Conservation (phyloP, 805 yeast species). For the Hanseniaspora lindneri region DNA sequence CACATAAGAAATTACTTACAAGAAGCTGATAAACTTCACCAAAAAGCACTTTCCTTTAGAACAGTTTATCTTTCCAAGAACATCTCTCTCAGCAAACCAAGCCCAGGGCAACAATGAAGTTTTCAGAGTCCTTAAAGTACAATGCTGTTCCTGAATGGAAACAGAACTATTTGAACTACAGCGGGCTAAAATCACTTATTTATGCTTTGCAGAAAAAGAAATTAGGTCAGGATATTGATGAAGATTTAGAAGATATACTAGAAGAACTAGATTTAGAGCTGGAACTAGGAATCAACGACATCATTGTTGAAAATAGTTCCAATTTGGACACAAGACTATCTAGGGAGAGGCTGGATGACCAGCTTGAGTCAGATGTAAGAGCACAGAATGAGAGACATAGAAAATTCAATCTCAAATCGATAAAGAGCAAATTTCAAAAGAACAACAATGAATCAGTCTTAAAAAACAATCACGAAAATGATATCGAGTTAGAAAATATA, state of each 20-base stretch:
- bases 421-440: background rate
- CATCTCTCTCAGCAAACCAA: too few relatives aligned
- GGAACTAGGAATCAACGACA: conserved; percentile 13
- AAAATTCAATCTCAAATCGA: background rate
- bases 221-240: conserved; percentile 18
- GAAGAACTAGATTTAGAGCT: conserved; percentile 11
- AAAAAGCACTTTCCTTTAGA: too few relatives aligned
- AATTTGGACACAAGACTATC: conserved; percentile 8
- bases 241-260: conserved; percentile 14
- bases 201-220: conserved; percentile 41
- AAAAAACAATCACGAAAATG: background rate
- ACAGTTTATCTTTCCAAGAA: too few relatives aligned
- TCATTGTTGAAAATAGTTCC: conserved; percentile 12
- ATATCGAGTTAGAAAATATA: background rate
- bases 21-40: too few relatives aligned
- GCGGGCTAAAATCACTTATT: conserved; percentile 43
- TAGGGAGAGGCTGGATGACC: background rate
- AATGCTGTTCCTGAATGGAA: conserved; percentile 83
- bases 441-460: background rate
- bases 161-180: conserved; percentile 61
- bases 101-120: too few relatives aligned
- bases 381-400: background rate
- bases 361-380: conserved; percentile 7
- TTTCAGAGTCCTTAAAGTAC: conserved; percentile 53
- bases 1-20: too few relatives aligned